A percentile compares a stretch with the other conserved stretches of the same genome.
phyloP scores from a whole-genome alignment of 2,329 filamentous ascomycete genomes.

The Ophiosphaerella korrae region DNA sequence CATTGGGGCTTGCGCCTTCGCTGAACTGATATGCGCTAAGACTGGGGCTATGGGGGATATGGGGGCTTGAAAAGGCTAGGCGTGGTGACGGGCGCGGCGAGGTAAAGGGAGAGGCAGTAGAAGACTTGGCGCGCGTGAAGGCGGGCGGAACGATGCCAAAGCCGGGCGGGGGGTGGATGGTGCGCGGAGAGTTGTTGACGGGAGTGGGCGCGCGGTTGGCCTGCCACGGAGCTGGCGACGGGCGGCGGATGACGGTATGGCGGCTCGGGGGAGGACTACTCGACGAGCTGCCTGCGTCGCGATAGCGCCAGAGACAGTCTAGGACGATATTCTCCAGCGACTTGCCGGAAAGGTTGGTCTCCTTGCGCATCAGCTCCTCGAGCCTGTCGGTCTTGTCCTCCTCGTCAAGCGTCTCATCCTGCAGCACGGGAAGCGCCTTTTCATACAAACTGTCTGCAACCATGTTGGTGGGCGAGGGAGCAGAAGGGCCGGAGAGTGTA shows the following conservation, averaged over 20 bases:
- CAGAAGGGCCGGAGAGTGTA: slow-evolving; percentile 7
- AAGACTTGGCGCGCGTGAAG: slow-evolving; percentile 75
- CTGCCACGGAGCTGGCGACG: slow-evolving; percentile 94
- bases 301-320: slow-evolving; percentile 86
- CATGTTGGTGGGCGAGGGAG: slow-evolving; percentile 53
- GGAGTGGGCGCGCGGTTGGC: slow-evolving; percentile 76
- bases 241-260: slow-evolving; percentile 85
- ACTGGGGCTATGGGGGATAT: slow-evolving; percentile 90
- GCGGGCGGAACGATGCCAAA: slow-evolving; percentile 73
- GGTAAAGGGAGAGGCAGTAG: slow-evolving; percentile 83
- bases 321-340: slow-evolving; percentile 88
- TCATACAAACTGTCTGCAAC: slow-evolving; percentile 93
- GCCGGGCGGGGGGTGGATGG: slow-evolving; percentile 80
- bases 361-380: slow-evolving; percentile 80
- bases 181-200: slow-evolving; percentile 78
- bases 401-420: slow-evolving; percentile 81
- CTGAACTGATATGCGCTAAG: slow-evolving; percentile 96
- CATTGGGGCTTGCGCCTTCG: slow-evolving; percentile 71
- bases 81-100: slow-evolving; percentile 92
- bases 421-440: slow-evolving; percentile 84
- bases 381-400: slow-evolving; percentile 94
- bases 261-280: slow-evolving; percentile 84
- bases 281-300: slow-evolving; percentile 65
- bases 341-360: slow-evolving; percentile 75
- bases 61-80: slow-evolving; percentile 84